Evolutionary conservation across 495 filamentous ascomycete genomes (phyloP).

Genomic region (Hyaloscypha variabilis): DNA sequence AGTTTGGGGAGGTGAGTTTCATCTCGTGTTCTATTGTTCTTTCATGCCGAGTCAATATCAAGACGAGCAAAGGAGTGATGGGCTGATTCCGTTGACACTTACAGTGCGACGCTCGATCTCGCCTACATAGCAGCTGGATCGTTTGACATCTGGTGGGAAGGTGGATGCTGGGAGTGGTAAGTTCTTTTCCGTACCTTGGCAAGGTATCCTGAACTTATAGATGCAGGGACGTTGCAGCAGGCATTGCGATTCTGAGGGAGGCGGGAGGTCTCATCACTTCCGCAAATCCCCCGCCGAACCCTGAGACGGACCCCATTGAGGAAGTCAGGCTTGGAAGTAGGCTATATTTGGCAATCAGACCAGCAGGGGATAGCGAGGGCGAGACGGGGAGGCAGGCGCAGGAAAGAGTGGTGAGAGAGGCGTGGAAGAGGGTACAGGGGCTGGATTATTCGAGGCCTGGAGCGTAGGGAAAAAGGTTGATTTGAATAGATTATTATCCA

Average conservation of each 20-base stretch:
- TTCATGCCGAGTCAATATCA: too few relatives aligned
- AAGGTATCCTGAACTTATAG: not conserved
- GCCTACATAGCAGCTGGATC: conserved; percentile 72
- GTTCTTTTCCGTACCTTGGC: conserved; percentile 8
- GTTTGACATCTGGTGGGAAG: conserved; percentile 84
- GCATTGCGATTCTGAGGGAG: conserved; percentile 75
- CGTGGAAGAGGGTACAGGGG: conserved; percentile 63
- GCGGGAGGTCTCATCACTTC: conserved; percentile 70
- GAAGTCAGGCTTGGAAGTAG: conserved; percentile 61
- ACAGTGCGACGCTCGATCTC: conserved; percentile 74
- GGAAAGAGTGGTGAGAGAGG: conserved; percentile 66
- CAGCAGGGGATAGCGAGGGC: conserved; percentile 58
- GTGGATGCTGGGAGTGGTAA: conserved; percentile 78
- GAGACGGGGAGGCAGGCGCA: conserved; percentile 66
- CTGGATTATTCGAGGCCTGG: conserved; percentile 65
- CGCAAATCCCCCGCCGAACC: conserved; percentile 63
- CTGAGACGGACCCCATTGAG: conserved; percentile 54
- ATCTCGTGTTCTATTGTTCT: conserved; percentile 1
- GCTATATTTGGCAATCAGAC: conserved; percentile 68
- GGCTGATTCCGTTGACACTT: not conserved
- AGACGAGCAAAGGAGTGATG: not conserved
- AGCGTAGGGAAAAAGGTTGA: conserved; percentile 33
- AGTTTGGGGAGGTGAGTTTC: conserved; percentile 53
- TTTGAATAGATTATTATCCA: not conserved
- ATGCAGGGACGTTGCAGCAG: conserved; percentile 74